phyloP scores from a whole-genome alignment of 345 rosid genomes.

The Dovyalis caffra region DNA sequence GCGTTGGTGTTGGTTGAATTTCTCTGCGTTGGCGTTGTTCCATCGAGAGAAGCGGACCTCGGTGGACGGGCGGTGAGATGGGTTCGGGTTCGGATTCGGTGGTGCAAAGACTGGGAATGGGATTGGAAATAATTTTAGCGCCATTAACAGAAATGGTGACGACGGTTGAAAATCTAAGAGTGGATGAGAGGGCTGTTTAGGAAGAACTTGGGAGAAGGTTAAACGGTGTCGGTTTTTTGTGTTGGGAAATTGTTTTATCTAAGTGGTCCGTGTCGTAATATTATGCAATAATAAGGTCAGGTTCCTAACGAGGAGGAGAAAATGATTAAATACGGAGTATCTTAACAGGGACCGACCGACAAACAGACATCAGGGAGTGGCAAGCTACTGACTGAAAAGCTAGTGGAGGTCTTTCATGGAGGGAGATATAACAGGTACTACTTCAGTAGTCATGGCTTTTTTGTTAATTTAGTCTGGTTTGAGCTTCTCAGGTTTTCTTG shows the following conservation, averaged over 20 bases:
- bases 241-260: neutral
- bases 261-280: neutral
- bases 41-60: constrained; percentile 70
- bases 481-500: neutral
- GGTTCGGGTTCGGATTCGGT: constrained; percentile 12
- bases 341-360: no score
- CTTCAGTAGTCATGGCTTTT: neutral
- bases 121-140: constrained; percentile 54
- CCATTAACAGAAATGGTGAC: constrained; percentile 32
- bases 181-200: neutral
- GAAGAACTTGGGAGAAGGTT: neutral
- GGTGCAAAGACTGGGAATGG: constrained; percentile 59
- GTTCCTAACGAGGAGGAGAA: neutral
- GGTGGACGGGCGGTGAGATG: constrained; percentile 35
- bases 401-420: neutral
- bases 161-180: neutral
- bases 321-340: no score
- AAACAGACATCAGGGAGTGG: neutral
- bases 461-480: neutral
- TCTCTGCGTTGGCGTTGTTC: constrained; percentile 72
- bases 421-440: neutral
- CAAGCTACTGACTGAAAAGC: neutral
- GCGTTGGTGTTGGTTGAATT: constrained; percentile 63
- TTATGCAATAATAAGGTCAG: neutral
- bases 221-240: neutral